Conservation (phyloP, 1,139 yeast genomes). For the Yamadazyma dendronema region DNA sequence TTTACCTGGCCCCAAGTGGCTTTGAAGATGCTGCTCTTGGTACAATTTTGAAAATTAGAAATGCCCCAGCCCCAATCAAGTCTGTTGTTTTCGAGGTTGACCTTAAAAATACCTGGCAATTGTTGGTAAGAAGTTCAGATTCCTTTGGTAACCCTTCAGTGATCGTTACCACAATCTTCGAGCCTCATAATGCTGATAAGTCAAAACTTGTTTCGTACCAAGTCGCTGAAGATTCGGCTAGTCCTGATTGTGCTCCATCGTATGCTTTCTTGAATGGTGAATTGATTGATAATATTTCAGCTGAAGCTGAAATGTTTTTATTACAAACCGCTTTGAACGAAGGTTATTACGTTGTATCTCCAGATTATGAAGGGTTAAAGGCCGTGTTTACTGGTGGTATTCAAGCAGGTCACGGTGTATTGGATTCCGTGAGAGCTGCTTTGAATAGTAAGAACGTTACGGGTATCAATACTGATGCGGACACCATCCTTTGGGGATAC, state of each 20-base stretch:
- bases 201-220: conserved; percentile 31
- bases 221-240: conserved; percentile 33
- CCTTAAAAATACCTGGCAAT: conserved; percentile 28
- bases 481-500: conserved; percentile 33
- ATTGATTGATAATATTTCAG: conserved; percentile 15
- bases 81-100: conserved; percentile 15
- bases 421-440: conserved; percentile 28
- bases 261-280: conserved; percentile 26
- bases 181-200: conserved; percentile 30
- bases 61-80: conserved; percentile 20
- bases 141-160: conserved; percentile 29
- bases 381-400: conserved; percentile 29
- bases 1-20: conserved; percentile 26
- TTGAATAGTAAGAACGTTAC: conserved; percentile 22
- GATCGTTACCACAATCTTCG: conserved; percentile 30
- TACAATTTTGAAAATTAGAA: conserved; percentile 24
- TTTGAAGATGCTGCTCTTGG: conserved; percentile 25
- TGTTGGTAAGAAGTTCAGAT: conserved; percentile 34
- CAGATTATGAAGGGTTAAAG: conserved; percentile 34
- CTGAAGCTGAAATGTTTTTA: conserved; percentile 25
- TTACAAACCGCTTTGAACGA: conserved; percentile 23
- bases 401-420: conserved; percentile 26
- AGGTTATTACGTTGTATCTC: conserved; percentile 32
- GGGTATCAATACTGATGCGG: conserved; percentile 21
- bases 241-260: conserved; percentile 31